Conservation (phyloP, 352 stramenopile species). For the Phytophthora sansomeana region DNA sequence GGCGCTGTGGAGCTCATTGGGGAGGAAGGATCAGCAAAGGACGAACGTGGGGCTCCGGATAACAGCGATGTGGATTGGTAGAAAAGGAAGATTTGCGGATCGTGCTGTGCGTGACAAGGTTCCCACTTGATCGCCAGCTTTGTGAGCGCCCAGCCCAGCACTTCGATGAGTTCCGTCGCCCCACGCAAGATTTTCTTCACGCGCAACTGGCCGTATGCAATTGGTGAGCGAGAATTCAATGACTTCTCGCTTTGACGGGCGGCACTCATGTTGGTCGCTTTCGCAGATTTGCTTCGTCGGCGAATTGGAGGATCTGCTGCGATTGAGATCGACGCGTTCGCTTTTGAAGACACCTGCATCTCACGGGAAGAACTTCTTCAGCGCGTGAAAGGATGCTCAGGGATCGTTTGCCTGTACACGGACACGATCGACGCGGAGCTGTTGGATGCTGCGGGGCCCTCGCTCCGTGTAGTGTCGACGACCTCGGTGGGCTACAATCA, state of each 20-base stretch:
- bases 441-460: conserved; percentile 55
- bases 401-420: conserved; percentile 68
- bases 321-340: conserved; percentile 35
- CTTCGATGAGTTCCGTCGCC: conserved; percentile 20
- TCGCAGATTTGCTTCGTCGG: conserved; percentile 29
- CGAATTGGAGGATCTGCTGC: conserved; percentile 17
- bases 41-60: conserved; percentile 11
- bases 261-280: not conserved
- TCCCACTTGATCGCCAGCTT: conserved; percentile 1
- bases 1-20: conserved; percentile 39
- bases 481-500: conserved; percentile 92
- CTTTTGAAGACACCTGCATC: conserved; percentile 44
- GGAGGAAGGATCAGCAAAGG: no score
- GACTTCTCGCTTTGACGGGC: not conserved
- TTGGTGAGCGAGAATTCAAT: conserved; percentile 38
- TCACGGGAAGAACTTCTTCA: conserved; percentile 52
- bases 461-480: conserved; percentile 73
- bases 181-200: conserved; percentile 69
- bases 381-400: conserved; percentile 50
- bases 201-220: conserved; percentile 66
- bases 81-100: conserved; percentile 27
- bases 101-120: not conserved
- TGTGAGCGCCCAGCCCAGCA: not conserved
- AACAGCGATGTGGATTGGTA: conserved; percentile 28
- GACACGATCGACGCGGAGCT: conserved; percentile 73